Percentiles rank a stretch among this genome's conserved stretches.
Evolutionary conservation across 176 grass and related monocot species (phyloP).

Genomic region (Urochloa ruziziensis): DNA sequence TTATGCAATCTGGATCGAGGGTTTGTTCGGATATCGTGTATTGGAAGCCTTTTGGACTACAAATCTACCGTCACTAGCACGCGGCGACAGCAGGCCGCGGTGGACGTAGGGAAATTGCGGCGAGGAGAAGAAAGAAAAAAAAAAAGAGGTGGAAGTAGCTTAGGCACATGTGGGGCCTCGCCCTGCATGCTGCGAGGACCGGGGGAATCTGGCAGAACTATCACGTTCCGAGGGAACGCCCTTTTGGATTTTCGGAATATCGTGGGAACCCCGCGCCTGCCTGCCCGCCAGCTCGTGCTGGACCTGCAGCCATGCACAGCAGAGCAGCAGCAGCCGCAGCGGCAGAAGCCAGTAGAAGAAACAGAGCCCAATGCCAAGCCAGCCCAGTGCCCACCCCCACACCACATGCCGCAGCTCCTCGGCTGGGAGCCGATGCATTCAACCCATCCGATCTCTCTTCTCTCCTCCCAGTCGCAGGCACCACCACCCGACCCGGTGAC

Average conservation of each 20-base stretch:
- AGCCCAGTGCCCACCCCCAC: background rate
- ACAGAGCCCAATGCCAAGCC: conserved; percentile 35
- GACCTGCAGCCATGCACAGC: conserved; percentile 1
- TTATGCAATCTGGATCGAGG: no score
- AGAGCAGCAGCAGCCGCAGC: background rate
- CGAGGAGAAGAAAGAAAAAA: background rate
- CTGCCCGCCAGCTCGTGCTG: background rate
- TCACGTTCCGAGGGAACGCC: conserved; percentile 58
- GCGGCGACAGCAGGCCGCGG: background rate
- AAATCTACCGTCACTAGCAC: background rate
- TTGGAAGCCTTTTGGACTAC: no score
- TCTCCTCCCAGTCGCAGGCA: background rate
- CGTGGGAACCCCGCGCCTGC: conserved; percentile 29
- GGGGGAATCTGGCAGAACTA: conserved; percentile 70
- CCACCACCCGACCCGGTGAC: background rate
- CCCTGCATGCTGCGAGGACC: conserved; percentile 40
- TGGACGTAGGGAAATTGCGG: background rate
- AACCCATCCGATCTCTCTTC: background rate
- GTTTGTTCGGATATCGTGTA: no score
- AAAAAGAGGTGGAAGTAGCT: background rate
- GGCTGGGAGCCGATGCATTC: background rate
- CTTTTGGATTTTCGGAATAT: conserved; percentile 36
- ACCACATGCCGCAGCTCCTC: background rate
- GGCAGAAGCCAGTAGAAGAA: conserved; percentile 37
- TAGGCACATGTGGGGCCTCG: conserved; percentile 16